These are phyloP conservation scores for Letharia columbiana DNA, from an alignment of 495 filamentous ascomycete species.

Conservation along the genomic window DNA sequence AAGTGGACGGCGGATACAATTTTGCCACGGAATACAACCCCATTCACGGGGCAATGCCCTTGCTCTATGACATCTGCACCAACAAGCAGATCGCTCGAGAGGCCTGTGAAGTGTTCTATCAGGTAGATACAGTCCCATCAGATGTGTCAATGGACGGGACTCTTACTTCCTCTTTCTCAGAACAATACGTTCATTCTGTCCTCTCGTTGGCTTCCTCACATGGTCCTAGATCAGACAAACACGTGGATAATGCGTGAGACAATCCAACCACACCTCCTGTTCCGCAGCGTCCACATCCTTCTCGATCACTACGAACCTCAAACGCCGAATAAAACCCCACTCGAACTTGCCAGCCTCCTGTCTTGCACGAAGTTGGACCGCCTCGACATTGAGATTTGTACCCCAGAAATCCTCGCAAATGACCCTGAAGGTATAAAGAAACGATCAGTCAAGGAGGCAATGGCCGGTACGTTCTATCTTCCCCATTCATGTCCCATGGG, in stretches of 20 bases:
- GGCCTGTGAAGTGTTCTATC: background rate
- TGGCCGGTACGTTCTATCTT: background rate
- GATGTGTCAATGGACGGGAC: background rate
- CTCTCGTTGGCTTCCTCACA: background rate
- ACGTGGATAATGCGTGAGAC: background rate
- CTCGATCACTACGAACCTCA: background rate
- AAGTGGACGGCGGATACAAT: background rate
- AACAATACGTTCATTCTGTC: background rate
- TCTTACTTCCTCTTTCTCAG: background rate
- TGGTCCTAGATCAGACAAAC: background rate
- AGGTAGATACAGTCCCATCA: background rate
- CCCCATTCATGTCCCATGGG: no score
- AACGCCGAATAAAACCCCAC: background rate
- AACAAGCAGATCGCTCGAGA: background rate
- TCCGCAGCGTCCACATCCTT: background rate
- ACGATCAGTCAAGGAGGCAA: background rate
- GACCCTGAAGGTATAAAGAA: background rate
- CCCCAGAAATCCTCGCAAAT: background rate
- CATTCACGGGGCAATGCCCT: background rate
- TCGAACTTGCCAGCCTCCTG: background rate
- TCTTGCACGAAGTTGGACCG: background rate
- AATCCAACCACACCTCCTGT: background rate
- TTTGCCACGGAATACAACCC: background rate
- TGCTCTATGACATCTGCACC: background rate
- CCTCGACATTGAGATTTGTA: background rate